A percentile compares a stretch with the other conserved stretches of the same genome.
phyloP scores from a whole-genome alignment of 768 basidiomycete species.

The Psilocybe azurescens region DNA sequence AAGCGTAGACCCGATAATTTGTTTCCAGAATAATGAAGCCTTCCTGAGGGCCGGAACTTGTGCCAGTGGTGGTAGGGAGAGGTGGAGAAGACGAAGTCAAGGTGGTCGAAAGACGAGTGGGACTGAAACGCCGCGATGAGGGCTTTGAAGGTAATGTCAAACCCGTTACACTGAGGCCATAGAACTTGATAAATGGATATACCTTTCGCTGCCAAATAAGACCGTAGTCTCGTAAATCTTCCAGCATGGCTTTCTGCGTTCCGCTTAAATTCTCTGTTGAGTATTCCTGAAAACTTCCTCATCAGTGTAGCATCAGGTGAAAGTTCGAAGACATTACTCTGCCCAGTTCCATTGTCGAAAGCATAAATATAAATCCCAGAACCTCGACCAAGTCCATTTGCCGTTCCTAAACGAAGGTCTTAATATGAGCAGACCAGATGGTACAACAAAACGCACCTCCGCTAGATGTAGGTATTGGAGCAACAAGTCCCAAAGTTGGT shows the following conservation, averaged over 20 bases:
- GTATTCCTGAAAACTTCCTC: slow-evolving; percentile 69
- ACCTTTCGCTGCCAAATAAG: slow-evolving; percentile 89
- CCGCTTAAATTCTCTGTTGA: slow-evolving; percentile 79
- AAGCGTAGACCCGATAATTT: slow-evolving; percentile 99
- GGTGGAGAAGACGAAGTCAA: slow-evolving; percentile 90
- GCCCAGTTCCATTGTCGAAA: slow-evolving; percentile 95
- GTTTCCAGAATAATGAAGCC: slow-evolving; percentile 98
- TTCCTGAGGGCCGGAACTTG: slow-evolving; percentile 65
- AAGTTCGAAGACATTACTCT: slow-evolving; percentile 54
- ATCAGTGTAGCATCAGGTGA: slow-evolving; percentile 18
- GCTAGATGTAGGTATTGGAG: slow-evolving; percentile 89
- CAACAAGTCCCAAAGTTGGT: slow-evolving; percentile 93
- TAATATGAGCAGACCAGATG: slow-evolving; percentile 19
- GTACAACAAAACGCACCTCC: slow-evolving; percentile 56
- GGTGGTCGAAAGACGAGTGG: slow-evolving; percentile 93
- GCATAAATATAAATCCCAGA: slow-evolving; percentile 93
- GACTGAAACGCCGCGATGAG: slow-evolving; percentile 83
- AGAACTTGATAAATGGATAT: slow-evolving; percentile 25
- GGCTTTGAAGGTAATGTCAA: slow-evolving; percentile 45
- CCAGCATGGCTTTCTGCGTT: slow-evolving; percentile 85
- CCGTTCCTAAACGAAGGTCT: slow-evolving; percentile 59
- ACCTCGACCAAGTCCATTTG: slow-evolving; percentile 94
- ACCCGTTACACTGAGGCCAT: background rate
- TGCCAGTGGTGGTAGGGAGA: slow-evolving; percentile 66
- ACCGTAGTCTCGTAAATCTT: slow-evolving; percentile 94